A percentile compares a stretch with the other conserved stretches of the same genome.
Evolutionary conservation across 345 rosid species (phyloP).

Genomic region (Toxicodendron radicans): DNA sequence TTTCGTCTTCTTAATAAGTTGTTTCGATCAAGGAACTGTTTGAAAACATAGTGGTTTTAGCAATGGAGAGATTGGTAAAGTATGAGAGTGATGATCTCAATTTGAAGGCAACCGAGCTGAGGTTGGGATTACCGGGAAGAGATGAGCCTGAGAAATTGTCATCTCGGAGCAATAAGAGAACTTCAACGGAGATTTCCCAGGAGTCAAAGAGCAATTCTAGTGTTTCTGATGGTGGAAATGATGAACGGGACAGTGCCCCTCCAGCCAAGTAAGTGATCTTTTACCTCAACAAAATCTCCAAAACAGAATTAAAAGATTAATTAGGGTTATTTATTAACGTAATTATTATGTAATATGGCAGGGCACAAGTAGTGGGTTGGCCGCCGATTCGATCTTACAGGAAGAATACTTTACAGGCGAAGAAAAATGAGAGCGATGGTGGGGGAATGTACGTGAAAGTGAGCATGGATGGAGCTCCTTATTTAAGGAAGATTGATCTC

Average conservation of each 20-base stretch:
- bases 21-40: background rate
- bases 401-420: constrained; percentile 54
- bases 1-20: background rate
- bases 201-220: constrained; percentile 25
- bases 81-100: constrained; percentile 45
- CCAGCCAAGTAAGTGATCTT: constrained; percentile 51
- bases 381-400: constrained; percentile 86
- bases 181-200: constrained; percentile 37
- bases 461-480: constrained; percentile 85
- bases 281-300: background rate
- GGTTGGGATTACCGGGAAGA: constrained; percentile 78
- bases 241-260: constrained; percentile 25
- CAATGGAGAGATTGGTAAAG: constrained; percentile 26
- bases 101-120: constrained; percentile 73
- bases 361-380: constrained; percentile 87
- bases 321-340: background rate
- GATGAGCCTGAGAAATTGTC: constrained; percentile 31
- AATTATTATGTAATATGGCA: constrained; percentile 21
- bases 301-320: background rate
- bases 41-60: background rate
- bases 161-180: constrained; percentile 50
- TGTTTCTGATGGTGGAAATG: constrained; percentile 16
- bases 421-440: constrained; percentile 43
- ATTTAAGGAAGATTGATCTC: constrained; percentile 70
- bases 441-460: constrained; percentile 62